A percentile compares a stretch with the other conserved stretches of the same genome.
These are phyloP conservation scores for Pythium insidiosum DNA, from an alignment of 352 stramenopile genomes.

Conservation along the genomic window DNA sequence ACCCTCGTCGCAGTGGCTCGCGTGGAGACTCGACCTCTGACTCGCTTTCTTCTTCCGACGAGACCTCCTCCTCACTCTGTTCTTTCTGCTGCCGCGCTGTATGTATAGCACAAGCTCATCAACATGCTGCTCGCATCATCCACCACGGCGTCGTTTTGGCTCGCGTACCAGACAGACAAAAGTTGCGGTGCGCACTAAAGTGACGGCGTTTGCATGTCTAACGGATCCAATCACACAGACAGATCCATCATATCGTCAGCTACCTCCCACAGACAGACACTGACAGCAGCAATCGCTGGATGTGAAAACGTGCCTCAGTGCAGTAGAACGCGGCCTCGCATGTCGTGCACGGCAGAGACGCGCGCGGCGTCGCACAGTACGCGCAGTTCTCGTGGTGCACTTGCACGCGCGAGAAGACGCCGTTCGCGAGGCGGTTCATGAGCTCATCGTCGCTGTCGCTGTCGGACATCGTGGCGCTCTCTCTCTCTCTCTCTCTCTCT, in stretches of 20 bases:
- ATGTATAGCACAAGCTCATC: not conserved
- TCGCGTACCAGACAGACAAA: constrained; percentile 27
- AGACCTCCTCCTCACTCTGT: constrained; percentile 40
- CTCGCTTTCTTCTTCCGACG: constrained; percentile 67
- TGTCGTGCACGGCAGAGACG: constrained; percentile 49
- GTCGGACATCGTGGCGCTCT: constrained; percentile 43
- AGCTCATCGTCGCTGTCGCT: constrained; percentile 87
- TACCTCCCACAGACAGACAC: not conserved
- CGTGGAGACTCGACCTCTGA: constrained; percentile 54
- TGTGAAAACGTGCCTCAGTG: constrained; percentile 38
- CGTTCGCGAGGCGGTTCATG: constrained; percentile 57
- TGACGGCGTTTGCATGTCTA: constrained; percentile 68
- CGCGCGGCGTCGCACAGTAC: constrained; percentile 60
- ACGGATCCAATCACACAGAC: not conserved
- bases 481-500: too few species aligned
- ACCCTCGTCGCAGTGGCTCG: constrained; percentile 7
- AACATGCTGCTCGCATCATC: not conserved
- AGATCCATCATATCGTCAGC: too few species aligned
- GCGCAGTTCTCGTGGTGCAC: constrained; percentile 45
- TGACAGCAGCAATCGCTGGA: not conserved
- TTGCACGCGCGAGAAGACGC: constrained; percentile 19
- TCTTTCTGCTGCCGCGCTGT: constrained; percentile 56
- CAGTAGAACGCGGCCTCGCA: constrained; percentile 65
- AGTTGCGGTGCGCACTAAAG: constrained; percentile 54
- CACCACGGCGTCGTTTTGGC: not conserved